Evolutionary conservation across 306 rosid genomes (phyloP), one percentile per base, ranked within the genome.

Genomic region (Hippophae rhamnoides): DNA sequence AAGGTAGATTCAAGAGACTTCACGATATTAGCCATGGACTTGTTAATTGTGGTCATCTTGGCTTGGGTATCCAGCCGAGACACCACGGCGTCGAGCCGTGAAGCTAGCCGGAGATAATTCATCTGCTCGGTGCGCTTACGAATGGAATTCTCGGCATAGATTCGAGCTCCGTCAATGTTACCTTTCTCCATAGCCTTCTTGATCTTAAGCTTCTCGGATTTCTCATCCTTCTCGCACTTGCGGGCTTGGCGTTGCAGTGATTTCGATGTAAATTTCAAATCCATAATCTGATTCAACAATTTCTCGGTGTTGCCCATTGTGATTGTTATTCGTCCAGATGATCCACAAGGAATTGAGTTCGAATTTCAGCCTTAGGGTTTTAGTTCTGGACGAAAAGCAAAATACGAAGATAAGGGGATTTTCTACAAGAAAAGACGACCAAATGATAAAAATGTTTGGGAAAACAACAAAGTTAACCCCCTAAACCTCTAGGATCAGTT

Each of bases 31-130:
- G 72, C 90, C 97, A 90, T 90, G 6, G 97, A 87, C 72, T 90
- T 90, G 78, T 69, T 84, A 68, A 90, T 90, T 38, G 94, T 87
- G 49, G 78, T 38, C 97, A 90, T 90, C 87, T 90, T 90, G 60
- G 97, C 97, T 73, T 87, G 97, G 23, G 97, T 90, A 60, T 90
- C 97, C 40, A 90, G 94, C 7, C 97, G 95, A 5, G 97, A 95
- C 44, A 87, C 95, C 6, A 90, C 97, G 11, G 97, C 97, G 67
- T 90, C 97, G 5, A 90, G 89, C 14, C 97, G 85, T 18, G 97
- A 90, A 1, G 95, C 58, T 11, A 90, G 83, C 0, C 97, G 94
- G 63, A 90, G 97, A 57, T 90, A 90, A 71, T 90, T 90, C 97
- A 90, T 90, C 79, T 90, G 97, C 77, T 90, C 95, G 5, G 85